A percentile compares a stretch with the other conserved stretches of the same genome.
Evolutionary conservation across 2,329 filamentous ascomycete genomes (phyloP).

Genomic region (Fusarium sp.): DNA sequence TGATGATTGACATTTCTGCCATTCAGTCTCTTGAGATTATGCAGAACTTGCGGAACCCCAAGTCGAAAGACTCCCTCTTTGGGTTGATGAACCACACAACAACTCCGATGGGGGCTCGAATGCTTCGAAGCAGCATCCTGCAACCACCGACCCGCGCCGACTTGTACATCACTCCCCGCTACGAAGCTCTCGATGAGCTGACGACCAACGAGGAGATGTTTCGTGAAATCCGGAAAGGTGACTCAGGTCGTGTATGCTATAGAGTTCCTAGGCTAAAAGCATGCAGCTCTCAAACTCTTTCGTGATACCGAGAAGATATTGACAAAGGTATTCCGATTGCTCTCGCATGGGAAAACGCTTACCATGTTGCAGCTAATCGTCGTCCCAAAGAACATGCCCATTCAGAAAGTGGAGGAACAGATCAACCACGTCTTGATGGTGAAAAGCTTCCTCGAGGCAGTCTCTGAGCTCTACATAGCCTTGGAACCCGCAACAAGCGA

Average conservation of each 20-base stretch:
- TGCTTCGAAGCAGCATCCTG: conserved; percentile 86
- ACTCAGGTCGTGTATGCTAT: not conserved
- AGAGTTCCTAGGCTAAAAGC: fast-evolving
- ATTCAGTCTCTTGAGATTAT: conserved; percentile 90
- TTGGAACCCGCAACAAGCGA: conserved; percentile 72
- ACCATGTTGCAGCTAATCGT: conserved; percentile 73
- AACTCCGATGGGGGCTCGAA: conserved; percentile 88
- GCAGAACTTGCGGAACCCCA: conserved; percentile 82
- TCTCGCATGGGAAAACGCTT: not conserved
- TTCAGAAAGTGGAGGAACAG: conserved; percentile 80
- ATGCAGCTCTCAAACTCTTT: conserved; percentile 75
- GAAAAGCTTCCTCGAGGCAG: conserved; percentile 80
- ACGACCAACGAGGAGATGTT: conserved; percentile 88
- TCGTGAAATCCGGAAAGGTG: conserved; percentile 77
- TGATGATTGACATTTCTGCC: conserved; percentile 95
- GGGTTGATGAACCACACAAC: conserved; percentile 86
- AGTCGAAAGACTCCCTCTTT: conserved; percentile 85
- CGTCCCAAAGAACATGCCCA: conserved; percentile 73
- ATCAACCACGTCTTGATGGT: conserved; percentile 89
- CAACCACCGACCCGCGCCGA: conserved; percentile 82
- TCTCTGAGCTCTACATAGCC: conserved; percentile 75
- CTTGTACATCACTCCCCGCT: conserved; percentile 76
- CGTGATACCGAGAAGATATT: conserved; percentile 84
- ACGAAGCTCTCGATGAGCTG: conserved; percentile 86
- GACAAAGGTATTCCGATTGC: conserved; percentile 68